Evolutionary conservation across 2,329 filamentous ascomycete species (phyloP).

Genomic region (Bisporella sp.): DNA sequence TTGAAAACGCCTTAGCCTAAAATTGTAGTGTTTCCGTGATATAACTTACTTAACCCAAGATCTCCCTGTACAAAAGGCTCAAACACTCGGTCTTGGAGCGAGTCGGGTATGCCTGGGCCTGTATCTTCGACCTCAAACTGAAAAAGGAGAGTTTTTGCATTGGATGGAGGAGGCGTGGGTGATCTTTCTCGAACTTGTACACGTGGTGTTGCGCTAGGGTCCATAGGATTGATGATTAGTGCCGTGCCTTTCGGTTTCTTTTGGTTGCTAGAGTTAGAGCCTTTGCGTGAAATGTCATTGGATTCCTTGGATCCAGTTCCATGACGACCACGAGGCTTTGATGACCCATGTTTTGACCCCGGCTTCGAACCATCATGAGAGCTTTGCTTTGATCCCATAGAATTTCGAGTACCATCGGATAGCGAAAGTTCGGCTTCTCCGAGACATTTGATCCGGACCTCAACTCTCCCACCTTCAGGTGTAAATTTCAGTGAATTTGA

Average conservation of each 20-base stretch:
- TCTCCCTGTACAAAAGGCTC: slow-evolving; percentile 96
- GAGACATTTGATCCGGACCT: slow-evolving; percentile 68
- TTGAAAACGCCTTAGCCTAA: too few relatives aligned
- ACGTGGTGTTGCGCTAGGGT: slow-evolving; percentile 30
- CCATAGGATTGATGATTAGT: slow-evolving; percentile 55
- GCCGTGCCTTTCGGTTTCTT: slow-evolving; percentile 39
- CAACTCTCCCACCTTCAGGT: slow-evolving; percentile 65
- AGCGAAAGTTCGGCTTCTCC: slow-evolving; percentile 39
- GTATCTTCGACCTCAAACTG: slow-evolving; percentile 87
- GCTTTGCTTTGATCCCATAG: slow-evolving; percentile 22
- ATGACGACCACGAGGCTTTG: slow-evolving; percentile 34
- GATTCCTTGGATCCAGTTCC: too few relatives aligned
- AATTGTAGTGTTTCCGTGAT: too few relatives aligned
- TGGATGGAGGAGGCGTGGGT: slow-evolving; percentile 51
- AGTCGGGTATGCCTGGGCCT: slow-evolving; percentile 74
- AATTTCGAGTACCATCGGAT: slow-evolving; percentile 20
- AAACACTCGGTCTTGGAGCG: slow-evolving; percentile 77
- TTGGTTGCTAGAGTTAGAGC: slow-evolving; percentile 14
- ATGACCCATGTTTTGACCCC: slow-evolving; percentile 17
- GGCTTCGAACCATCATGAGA: slow-evolving; percentile 20
- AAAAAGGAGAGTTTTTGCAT: slow-evolving; percentile 63
- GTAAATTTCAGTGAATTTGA: slow-evolving; percentile 93
- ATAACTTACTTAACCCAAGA: slow-evolving; percentile 66
- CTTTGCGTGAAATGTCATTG: slow-evolving; percentile 33
- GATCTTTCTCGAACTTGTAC: slow-evolving; percentile 44